These are phyloP conservation scores for Mycena crocata DNA, from an alignment of 768 basidiomycete genomes.

Conservation along the genomic window DNA sequence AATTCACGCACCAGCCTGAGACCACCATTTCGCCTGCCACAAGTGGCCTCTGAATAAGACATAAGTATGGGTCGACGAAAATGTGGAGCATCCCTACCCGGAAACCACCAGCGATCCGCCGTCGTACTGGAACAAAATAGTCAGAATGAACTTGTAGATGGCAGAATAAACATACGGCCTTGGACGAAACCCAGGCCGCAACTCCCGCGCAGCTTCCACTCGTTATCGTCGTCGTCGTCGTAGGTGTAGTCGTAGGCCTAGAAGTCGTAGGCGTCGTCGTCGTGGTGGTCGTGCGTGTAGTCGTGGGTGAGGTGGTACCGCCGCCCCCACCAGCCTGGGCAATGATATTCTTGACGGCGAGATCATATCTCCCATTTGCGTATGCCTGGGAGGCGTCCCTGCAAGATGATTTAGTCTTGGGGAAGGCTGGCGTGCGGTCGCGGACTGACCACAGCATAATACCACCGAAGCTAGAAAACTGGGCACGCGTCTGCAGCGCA, in stretches of 20 bases:
- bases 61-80: background rate
- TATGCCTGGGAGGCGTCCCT: constrained; percentile 32
- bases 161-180: constrained; percentile 41
- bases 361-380: constrained; percentile 48
- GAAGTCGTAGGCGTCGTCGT: constrained; percentile 35
- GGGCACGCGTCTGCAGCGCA: constrained; percentile 56
- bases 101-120: constrained; percentile 47
- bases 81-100: constrained; percentile 37
- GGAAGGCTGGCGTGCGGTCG: too few relatives aligned
- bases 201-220: constrained; percentile 46
- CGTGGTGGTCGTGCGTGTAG: constrained; percentile 25
- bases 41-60: constrained; percentile 43
- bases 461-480: constrained; percentile 71
- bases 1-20: constrained; percentile 37
- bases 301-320: constrained; percentile 29
- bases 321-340: constrained; percentile 33
- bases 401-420: background rate
- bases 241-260: constrained; percentile 9
- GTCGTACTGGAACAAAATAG: constrained; percentile 43
- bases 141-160: background rate
- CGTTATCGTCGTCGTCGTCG: background rate
- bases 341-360: constrained; percentile 46
- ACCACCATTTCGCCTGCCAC: constrained; percentile 54
- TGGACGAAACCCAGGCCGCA: constrained; percentile 41
- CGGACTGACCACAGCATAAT: constrained; percentile 56